Evolutionary conservation across 305 asterid species (phyloP), one percentile per base, ranked within the genome.

Genomic region (Fraxinus nigra): DNA sequence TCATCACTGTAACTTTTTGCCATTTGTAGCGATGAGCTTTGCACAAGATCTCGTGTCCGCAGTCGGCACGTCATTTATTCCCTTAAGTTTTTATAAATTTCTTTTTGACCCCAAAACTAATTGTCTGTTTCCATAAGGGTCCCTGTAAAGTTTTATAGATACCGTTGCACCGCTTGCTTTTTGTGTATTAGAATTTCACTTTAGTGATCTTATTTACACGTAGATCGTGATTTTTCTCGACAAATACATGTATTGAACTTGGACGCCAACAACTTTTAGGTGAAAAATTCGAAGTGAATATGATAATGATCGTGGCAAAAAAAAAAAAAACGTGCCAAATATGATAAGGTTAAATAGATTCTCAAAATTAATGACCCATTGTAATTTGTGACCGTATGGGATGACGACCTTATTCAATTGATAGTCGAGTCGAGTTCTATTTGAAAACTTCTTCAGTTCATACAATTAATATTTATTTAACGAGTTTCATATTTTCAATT

Each of bases 21-120:
- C 86, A 86, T 83, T 37, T 86, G 88, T 83, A 75, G 46, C 56
- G 63, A 26, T 48, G 51, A 40, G 5, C 35, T 72, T 38, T 30
- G 4, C 35, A 30, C 73, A 56, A 78, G 63, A 11, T 32, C 33
- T 70, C 76, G 3, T 33, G 46, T 33, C 67, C 28, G 1, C 11
- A 56, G 67, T 56, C 67, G 46, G 11, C 46, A 33, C 75, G 37
- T 7, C 82, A 48, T 72, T 18, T 2, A 72, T 34, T 18, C 54
- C 78, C 83, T 59, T 20, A 35, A 14, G 37, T 59, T 59, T 75
- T 75, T 72, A 48, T 63, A 75, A 75, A 63, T 61, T 63, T 70
- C 78, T 18, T 1, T 43, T 9, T 76, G 61, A 75, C 28, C 76
- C 80, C 78, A 79, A 80, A 79, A 73, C 77, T 10, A 63, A 40